Evolutionary conservation across 306 rosid genomes (phyloP).

Genomic region (Ziziphus jujuba): DNA sequence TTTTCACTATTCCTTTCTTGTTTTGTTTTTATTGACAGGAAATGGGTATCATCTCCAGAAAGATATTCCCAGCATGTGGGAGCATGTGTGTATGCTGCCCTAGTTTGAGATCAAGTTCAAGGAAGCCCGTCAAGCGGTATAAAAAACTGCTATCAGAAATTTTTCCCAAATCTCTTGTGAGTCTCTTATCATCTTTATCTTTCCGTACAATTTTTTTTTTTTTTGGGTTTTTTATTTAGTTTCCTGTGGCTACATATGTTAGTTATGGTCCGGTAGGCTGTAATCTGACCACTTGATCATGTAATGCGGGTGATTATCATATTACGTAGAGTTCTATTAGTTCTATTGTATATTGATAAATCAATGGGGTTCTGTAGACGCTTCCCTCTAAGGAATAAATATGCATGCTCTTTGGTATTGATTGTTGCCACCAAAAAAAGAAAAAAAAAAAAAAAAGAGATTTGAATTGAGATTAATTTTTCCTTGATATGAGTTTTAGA

Average conservation of each 20-base stretch:
- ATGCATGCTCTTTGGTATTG: too few species aligned
- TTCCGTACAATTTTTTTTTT: neutral
- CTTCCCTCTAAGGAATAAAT: neutral
- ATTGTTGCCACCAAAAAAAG: too few species aligned
- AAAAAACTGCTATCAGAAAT: slow-evolving; percentile 84
- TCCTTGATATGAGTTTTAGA: neutral
- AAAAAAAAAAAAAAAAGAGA: too few species aligned
- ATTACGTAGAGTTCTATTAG: neutral
- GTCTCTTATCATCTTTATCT: slow-evolving; percentile 12
- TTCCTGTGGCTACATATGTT: neutral
- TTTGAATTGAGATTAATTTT: too few species aligned
- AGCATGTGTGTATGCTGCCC: slow-evolving; percentile 98
- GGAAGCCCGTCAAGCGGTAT: slow-evolving; percentile 96
- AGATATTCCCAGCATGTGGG: slow-evolving; percentile 92
- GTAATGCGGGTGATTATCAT: neutral
- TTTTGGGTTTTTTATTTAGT: neutral
- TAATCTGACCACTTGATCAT: neutral
- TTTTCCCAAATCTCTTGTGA: slow-evolving; percentile 84
- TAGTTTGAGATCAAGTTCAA: slow-evolving; percentile 91
- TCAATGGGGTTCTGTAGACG: too few species aligned
- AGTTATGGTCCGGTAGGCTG: neutral
- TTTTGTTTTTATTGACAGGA: slow-evolving; percentile 36
- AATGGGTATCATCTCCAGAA: slow-evolving; percentile 94
- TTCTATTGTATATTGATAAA: neutral
- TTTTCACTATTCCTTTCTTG: slow-evolving; percentile 10